phyloP scores from a whole-genome alignment of 169 alveolate species.

The Theileria orientalis region DNA sequence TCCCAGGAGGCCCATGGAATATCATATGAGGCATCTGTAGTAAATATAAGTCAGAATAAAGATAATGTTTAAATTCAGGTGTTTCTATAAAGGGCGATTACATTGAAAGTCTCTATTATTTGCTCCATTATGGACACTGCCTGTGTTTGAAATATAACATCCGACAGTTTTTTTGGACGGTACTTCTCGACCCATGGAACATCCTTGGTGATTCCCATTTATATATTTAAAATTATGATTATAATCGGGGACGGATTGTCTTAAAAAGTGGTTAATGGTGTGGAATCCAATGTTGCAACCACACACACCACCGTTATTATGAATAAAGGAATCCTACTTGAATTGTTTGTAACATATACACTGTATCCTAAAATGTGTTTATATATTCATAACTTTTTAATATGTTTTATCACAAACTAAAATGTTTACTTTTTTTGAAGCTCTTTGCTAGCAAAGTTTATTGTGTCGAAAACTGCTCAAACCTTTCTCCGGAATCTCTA shows the following conservation, averaged over 20 bases:
- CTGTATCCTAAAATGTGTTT: not conserved
- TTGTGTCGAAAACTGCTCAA: slow-evolving; percentile 26
- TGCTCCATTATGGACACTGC: slow-evolving; percentile 78
- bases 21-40: slow-evolving; percentile 90
- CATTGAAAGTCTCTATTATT: slow-evolving; percentile 69
- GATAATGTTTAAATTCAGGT: no score
- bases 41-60: not conserved
- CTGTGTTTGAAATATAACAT: slow-evolving; percentile 78
- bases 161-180: slow-evolving; percentile 77
- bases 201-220: slow-evolving; percentile 54
- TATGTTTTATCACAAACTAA: not conserved
- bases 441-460: not conserved
- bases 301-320: not conserved
- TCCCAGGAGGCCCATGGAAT: slow-evolving; percentile 98
- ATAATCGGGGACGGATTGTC: not conserved
- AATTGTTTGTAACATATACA: not conserved
- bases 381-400: no score
- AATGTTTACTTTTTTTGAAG: not conserved
- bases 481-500: slow-evolving; percentile 54
- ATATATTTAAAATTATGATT: not conserved
- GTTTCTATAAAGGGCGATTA: not conserved
- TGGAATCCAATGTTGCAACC: slow-evolving; percentile 1
- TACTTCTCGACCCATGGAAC: slow-evolving; percentile 84
- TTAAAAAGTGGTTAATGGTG: slow-evolving; percentile 8
- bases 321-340: not conserved